Conservation (phyloP, 2,329 filamentous ascomycete genomes). For the Fusarium beomiforme region DNA sequence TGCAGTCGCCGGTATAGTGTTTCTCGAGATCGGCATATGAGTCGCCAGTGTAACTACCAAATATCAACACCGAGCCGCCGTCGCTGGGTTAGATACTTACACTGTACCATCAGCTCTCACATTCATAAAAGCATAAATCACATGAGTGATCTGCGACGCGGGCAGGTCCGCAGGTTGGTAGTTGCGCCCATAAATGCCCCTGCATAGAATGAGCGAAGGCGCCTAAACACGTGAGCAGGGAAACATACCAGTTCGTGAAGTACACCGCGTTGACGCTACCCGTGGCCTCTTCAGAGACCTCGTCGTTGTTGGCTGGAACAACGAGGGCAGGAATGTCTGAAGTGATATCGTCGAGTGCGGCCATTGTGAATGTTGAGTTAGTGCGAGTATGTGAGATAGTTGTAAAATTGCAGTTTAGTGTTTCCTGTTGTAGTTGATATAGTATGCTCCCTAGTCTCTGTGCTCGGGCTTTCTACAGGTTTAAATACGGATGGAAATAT, state of each 20-base stretch:
- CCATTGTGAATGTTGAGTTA: neutral
- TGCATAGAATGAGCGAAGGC: constrained; percentile 30
- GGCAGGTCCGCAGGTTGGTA: constrained; percentile 78
- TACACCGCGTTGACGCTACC: constrained; percentile 20
- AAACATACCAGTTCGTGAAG: constrained; percentile 30
- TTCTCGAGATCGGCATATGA: constrained; percentile 34
- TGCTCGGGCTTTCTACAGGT: neutral
- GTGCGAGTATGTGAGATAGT: neutral
- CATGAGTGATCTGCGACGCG: constrained; percentile 74
- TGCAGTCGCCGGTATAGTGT: constrained; percentile 33
- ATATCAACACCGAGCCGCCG: accelerated
- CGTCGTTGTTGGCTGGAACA: neutral
- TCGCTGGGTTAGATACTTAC: constrained; percentile 49
- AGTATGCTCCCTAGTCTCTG: too few species aligned
- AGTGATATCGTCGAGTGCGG: constrained; percentile 16
- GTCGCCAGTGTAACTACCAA: constrained; percentile 21
- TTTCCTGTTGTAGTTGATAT: too few species aligned
- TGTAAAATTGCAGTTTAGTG: neutral
- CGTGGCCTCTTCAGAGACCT: neutral
- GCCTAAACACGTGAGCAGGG: accelerated
- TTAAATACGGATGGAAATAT: neutral
- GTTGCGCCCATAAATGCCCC: constrained; percentile 79
- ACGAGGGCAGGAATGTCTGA: constrained; percentile 14
- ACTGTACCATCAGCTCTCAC: constrained; percentile 77
- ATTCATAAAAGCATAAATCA: constrained; percentile 84